Evolutionary conservation across 2,329 filamentous ascomycete genomes (phyloP).

Genomic region (Ophioceras dolichostomum): DNA sequence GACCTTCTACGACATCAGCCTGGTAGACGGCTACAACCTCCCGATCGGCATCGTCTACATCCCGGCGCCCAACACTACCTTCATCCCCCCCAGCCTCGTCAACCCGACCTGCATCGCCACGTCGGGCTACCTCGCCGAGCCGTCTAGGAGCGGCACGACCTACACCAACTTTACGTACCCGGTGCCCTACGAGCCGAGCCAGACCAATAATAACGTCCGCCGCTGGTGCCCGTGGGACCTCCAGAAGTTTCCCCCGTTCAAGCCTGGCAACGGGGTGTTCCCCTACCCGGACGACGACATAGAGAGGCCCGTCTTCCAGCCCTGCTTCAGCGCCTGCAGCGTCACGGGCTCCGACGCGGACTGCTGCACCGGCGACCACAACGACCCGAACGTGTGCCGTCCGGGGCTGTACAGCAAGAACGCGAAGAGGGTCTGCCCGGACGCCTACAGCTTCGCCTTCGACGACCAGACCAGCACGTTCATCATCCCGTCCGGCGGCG

Average conservation of each 20-base stretch:
- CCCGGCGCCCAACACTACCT: constrained; percentile 46
- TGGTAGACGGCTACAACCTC: constrained; percentile 78
- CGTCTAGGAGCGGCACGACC: constrained; percentile 34
- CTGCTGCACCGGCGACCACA: constrained; percentile 63
- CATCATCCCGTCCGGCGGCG: constrained; percentile 53
- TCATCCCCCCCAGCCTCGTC: constrained; percentile 64
- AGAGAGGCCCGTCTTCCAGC: constrained; percentile 58
- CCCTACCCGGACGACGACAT: constrained; percentile 70
- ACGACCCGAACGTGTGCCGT: constrained; percentile 49
- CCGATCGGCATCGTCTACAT: constrained; percentile 53
- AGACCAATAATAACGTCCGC: constrained; percentile 43
- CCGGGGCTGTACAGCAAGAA: constrained; percentile 55
- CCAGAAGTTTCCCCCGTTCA: constrained; percentile 53
- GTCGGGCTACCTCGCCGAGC: constrained; percentile 44
- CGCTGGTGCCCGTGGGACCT: constrained; percentile 75
- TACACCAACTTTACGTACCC: constrained; percentile 55
- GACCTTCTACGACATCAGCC: constrained; percentile 73
- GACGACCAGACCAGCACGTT: constrained; percentile 48
- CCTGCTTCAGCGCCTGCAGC: constrained; percentile 66
- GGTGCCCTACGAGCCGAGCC: constrained; percentile 50
- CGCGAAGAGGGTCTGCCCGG: constrained; percentile 67
- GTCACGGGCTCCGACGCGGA: constrained; percentile 54
- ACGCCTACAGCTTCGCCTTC: constrained; percentile 70
- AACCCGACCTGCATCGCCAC: constrained; percentile 70
- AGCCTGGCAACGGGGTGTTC: constrained; percentile 65